A percentile compares a stretch with the other conserved stretches of the same genome.
These are phyloP conservation scores for Platanthera zijinensis DNA, from an alignment of 106 monocot species.

Conservation along the genomic window DNA sequence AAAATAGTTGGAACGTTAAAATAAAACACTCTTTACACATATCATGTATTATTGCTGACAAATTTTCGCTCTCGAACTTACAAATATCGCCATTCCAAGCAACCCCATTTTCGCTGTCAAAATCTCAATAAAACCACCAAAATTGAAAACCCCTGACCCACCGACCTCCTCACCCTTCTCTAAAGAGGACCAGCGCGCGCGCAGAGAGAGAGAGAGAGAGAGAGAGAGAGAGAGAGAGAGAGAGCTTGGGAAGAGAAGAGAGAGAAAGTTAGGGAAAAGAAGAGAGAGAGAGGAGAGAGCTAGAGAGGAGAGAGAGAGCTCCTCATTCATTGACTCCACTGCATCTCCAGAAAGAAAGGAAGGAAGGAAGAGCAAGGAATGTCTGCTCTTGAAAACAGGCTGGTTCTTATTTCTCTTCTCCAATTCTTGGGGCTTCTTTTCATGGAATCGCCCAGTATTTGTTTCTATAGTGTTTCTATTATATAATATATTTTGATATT, in stretches of 20 bases:
- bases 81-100: too few species aligned
- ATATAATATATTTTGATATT: background rate
- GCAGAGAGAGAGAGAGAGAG: background rate
- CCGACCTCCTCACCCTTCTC: background rate
- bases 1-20: too few species aligned
- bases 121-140: background rate
- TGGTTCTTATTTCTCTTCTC: background rate
- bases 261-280: background rate
- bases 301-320: background rate
- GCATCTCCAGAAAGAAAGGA: constrained; percentile 4
- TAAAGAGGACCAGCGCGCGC: background rate
- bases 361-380: constrained; percentile 2
- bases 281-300: background rate
- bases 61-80: too few species aligned
- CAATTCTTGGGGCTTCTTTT: background rate
- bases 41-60: too few species aligned
- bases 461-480: background rate
- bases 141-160: background rate
- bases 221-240: constrained; percentile 1
- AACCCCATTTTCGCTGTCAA: background rate
- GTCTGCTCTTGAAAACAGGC: background rate
- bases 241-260: background rate
- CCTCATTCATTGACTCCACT: background rate
- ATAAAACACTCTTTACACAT: too few species aligned
- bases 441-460: background rate